A percentile compares a stretch with the other conserved stretches of the same genome.
Evolutionary conservation across 2,329 filamentous ascomycete genomes (phyloP).

Genomic region (Talaromyces sp.): DNA sequence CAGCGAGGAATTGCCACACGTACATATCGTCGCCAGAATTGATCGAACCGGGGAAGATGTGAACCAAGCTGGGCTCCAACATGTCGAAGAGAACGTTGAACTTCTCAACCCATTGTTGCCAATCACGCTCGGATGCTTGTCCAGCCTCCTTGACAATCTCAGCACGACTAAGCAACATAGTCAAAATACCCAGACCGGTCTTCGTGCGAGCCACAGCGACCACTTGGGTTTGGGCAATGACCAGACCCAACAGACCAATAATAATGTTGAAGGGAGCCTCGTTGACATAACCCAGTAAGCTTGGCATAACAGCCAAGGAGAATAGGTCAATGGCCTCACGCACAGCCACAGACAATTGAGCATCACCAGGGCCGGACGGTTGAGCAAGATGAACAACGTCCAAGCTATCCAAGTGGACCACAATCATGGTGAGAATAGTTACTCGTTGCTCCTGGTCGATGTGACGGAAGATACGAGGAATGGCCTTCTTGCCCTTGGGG

Average conservation of each 20-base stretch:
- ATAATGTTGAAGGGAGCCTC: slow-evolving; percentile 91
- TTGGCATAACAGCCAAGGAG: slow-evolving; percentile 82
- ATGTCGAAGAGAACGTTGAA: slow-evolving; percentile 88
- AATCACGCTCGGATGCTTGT: slow-evolving; percentile 69
- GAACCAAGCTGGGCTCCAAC: slow-evolving; percentile 78
- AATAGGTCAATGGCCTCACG: slow-evolving; percentile 94
- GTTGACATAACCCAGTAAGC: slow-evolving; percentile 84
- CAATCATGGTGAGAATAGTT: slow-evolving; percentile 92
- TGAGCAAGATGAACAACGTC: slow-evolving; percentile 85
- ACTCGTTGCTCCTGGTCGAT: slow-evolving; percentile 87
- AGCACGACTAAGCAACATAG: slow-evolving; percentile 90
- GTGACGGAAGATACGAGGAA: slow-evolving; percentile 92
- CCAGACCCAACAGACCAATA: slow-evolving; percentile 81
- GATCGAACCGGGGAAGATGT: slow-evolving; percentile 89
- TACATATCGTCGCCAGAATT: slow-evolving; percentile 91
- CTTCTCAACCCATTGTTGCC: slow-evolving; percentile 79
- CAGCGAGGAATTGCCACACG: slow-evolving; percentile 96
- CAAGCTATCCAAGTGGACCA: slow-evolving; percentile 87
- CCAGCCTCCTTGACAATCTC: slow-evolving; percentile 87
- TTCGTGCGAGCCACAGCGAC: slow-evolving; percentile 82
- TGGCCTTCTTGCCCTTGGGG: slow-evolving; percentile 92
- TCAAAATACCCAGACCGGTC: slow-evolving; percentile 86
- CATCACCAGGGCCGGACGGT: slow-evolving; percentile 67
- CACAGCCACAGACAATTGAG: slow-evolving; percentile 71
- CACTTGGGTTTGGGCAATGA: slow-evolving; percentile 79